Evolutionary conservation across 2,329 filamentous ascomycete species (phyloP), one percentile per base, ranked within the genome.

Genomic region (Fusarium sulawesiense): DNA sequence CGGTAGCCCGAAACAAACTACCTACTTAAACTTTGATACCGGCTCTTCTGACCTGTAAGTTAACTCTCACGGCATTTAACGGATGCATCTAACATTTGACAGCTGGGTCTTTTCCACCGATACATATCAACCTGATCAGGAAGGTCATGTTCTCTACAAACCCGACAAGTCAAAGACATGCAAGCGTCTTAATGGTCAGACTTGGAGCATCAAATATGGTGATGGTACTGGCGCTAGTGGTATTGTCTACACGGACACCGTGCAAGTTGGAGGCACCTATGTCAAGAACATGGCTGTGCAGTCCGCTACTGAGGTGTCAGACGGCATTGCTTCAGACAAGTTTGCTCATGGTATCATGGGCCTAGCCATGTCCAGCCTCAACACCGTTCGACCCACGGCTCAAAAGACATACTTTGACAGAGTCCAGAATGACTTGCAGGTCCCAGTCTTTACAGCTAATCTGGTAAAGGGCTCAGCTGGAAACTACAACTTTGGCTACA

Each of bases 1-100:
- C 66, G 92, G 91, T 46, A 85, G 75, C 2, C 84, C 84, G 8
- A 70, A 77, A 8, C 88, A 90, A 72, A 86, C 81, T 5, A 76
- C 93, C 67, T 85, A 88, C 63, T 77, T 94, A 64, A 90, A 93
- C 76, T 86, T 94, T 64, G 92, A 94, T 71, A 94, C 92, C 16
- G 80, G 80, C 6, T 82, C 80, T 14, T 72, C 90, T 84, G 67
- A 91, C 83, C 68, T 82, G 80, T 80, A 74, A 75, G 79, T 60
- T 21, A 8, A 2, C 21, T 8, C 9, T 3, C 12, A 9, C 16
- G 4, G 16, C 1, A 1, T 12, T 1, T 20, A 14, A 2, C 7
- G 1, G 13, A 11, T 2, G 7, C 7, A 27, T 23, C 68, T 68
- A 49, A 59, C 54, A 21, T 84, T 40, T 2, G 3, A 0, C n/a